phyloP scores from a whole-genome alignment of 2,329 filamentous ascomycete genomes.

The Basipetospora chlamydospora region DNA sequence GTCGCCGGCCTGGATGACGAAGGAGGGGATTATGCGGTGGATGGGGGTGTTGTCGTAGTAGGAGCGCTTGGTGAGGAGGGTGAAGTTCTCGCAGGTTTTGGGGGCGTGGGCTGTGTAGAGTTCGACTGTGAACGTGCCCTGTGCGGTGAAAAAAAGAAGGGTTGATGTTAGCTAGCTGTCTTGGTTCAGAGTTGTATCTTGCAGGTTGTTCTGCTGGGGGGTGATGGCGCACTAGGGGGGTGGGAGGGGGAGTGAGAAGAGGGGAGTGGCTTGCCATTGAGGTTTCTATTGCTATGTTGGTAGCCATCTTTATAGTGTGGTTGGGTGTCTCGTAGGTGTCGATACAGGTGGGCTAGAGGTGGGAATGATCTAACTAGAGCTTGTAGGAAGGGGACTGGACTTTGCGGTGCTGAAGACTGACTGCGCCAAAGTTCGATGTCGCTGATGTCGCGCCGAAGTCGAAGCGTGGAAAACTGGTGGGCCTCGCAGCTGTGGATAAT shows the following conservation, averaged over 20 bases:
- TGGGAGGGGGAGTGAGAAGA: neutral
- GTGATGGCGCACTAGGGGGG: neutral
- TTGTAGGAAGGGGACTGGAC: too few relatives aligned
- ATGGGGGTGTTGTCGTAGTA: conserved; percentile 83
- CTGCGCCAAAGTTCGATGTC: too few relatives aligned
- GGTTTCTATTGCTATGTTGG: conserved; percentile 68
- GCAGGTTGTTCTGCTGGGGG: too few relatives aligned
- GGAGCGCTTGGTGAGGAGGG: conserved; percentile 60
- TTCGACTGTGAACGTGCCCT: conserved; percentile 78
- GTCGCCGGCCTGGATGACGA: conserved; percentile 94
- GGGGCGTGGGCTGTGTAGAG: conserved; percentile 85
- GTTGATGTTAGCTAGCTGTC: too few relatives aligned
- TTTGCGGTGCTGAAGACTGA: too few relatives aligned
- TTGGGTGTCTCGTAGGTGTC: too few relatives aligned
- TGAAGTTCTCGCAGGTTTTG: conserved; percentile 79
- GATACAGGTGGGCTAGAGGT: too few relatives aligned
- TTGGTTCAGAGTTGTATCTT: too few relatives aligned
- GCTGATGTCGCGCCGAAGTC: too few relatives aligned
- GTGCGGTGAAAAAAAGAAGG: conserved; percentile 4
- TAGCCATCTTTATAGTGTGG: conserved; percentile 53
- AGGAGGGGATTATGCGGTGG: conserved; percentile 88
- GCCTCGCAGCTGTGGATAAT: too few relatives aligned
- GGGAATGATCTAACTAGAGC: too few relatives aligned
- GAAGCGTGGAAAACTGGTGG: too few relatives aligned
- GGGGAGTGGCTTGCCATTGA: conserved; percentile 51